Percentiles rank a stretch among this genome's conserved stretches.
Evolutionary conservation across 176 grass and related monocot genomes (phyloP).

Genomic region (Echinochloa phyllopogon): DNA sequence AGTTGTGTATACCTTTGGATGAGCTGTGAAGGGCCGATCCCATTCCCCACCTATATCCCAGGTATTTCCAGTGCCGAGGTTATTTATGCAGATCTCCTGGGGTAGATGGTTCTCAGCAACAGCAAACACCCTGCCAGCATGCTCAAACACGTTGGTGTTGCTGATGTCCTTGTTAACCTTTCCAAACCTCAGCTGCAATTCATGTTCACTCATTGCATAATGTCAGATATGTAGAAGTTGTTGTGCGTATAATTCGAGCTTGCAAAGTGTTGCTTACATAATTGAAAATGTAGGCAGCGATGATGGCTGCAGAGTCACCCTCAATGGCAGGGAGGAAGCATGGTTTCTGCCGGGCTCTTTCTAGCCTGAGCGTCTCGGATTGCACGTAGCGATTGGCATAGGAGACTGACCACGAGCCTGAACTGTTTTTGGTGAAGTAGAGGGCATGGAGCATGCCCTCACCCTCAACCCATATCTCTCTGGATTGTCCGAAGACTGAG

Average conservation of each 20-base stretch:
- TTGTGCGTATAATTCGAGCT: background rate
- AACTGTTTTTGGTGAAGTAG: constrained; percentile 37
- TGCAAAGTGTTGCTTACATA: constrained; percentile 37
- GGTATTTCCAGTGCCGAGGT: constrained; percentile 30
- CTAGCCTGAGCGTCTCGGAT: constrained; percentile 48
- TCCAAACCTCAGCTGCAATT: constrained; percentile 57
- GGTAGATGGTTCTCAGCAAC: constrained; percentile 52
- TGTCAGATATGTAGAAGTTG: background rate
- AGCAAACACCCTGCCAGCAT: constrained; percentile 42
- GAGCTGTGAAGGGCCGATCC: constrained; percentile 56
- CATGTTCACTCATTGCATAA: constrained; percentile 16
- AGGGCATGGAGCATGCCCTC: constrained; percentile 68
- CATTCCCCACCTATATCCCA: constrained; percentile 55
- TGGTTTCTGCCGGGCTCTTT: constrained; percentile 32
- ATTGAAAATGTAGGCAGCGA: constrained; percentile 53
- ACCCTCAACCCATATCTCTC: constrained; percentile 56
- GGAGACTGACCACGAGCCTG: constrained; percentile 28
- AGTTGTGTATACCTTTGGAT: constrained; percentile 48
- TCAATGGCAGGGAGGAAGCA: constrained; percentile 60
- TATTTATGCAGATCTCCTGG: constrained; percentile 42
- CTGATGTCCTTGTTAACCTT: constrained; percentile 59
- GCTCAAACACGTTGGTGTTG: constrained; percentile 70
- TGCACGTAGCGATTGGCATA: constrained; percentile 54
- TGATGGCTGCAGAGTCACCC: constrained; percentile 46
- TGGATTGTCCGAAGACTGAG: constrained; percentile 43